Evolutionary conservation across 2,329 filamentous ascomycete species (phyloP), one percentile per base, ranked within the genome.

Genomic region (Neofusicoccum cordaticola): DNA sequence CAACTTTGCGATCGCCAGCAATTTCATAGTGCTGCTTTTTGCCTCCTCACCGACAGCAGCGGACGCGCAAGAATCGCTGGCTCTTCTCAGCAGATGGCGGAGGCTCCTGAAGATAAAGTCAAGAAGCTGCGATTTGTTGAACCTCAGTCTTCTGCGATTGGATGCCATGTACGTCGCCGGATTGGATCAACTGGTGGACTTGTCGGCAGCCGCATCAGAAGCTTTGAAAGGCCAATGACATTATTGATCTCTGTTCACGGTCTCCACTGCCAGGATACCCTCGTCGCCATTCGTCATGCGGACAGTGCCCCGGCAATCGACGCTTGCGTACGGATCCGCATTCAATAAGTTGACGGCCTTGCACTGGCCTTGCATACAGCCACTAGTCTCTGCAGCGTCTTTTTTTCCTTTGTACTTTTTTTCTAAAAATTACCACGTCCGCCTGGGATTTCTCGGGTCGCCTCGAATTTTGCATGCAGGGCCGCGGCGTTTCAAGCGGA

Each of bases 1-100:
- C 3, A 75, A 76, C 65, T 76, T 76, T 66, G 72, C 73, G 3
- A 74, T 76, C 62, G 72, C 72, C 15, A 73, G 71, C 11, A 70
- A 68, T 35, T 76, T 76, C 62, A 72, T 76, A 68, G 64, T 74
- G 5, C 66, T 73, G 27, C 69, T 76, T 17, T 75, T 74, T 63
- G 72, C 71, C 58, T 74, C 73, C 7, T 70, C 73, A 13, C 70
- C 72, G 11, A 68, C 66, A 5, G 17, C 69, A 6, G 19, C 64
- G 9, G 72, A 76, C 37, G 73, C 74, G 2, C 70, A 69, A 45
- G 72, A 75, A 44, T 73, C 72, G 56, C 67, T 75, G 1, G 58
- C 66, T 8, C 65, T 76, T n/a, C 68, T 76, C 0, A 69, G 68
- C 15, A 66, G 68, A 1, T 75, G 74, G 74, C 66, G 73, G 4